A percentile compares a stretch with the other conserved stretches of the same genome.
These are phyloP conservation scores for Cercospora beticola DNA, from an alignment of 2,329 filamentous ascomycete species.

Conservation along the genomic window DNA sequence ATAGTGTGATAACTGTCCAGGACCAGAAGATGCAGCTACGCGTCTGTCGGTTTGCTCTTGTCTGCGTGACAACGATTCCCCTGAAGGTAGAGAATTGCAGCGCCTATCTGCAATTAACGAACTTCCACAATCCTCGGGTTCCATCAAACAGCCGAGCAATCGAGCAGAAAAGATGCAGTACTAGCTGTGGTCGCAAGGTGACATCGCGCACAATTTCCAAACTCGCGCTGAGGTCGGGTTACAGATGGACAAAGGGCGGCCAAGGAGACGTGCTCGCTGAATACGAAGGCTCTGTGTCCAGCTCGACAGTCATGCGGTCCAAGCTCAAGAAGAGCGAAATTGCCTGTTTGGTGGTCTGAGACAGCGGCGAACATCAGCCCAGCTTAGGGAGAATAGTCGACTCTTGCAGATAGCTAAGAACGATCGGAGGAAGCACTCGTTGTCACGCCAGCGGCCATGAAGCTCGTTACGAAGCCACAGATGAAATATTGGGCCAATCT, in stretches of 20 bases:
- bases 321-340: not conserved
- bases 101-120: too few relatives aligned
- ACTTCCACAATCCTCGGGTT: too few relatives aligned
- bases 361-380: not conserved
- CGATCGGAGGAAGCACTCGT: too few relatives aligned
- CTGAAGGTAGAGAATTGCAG: too few relatives aligned
- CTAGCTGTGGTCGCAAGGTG: too few relatives aligned
- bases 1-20: too few relatives aligned
- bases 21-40: too few relatives aligned
- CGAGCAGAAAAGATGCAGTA: not conserved
- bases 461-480: not conserved
- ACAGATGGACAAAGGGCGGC: not conserved
- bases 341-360: not conserved
- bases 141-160: not conserved
- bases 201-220: too few relatives aligned
- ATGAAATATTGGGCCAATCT: not conserved
- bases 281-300: not conserved
- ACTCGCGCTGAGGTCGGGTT: not conserved
- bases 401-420: not conserved
- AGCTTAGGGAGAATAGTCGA: not conserved
- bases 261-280: not conserved
- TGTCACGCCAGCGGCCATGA: too few relatives aligned
- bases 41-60: too few relatives aligned
- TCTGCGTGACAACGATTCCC: too few relatives aligned
- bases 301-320: not conserved